Base-by-base conservation (phyloP, 1,284 basidiomycete species). In the Puccinia coronata region DNA sequence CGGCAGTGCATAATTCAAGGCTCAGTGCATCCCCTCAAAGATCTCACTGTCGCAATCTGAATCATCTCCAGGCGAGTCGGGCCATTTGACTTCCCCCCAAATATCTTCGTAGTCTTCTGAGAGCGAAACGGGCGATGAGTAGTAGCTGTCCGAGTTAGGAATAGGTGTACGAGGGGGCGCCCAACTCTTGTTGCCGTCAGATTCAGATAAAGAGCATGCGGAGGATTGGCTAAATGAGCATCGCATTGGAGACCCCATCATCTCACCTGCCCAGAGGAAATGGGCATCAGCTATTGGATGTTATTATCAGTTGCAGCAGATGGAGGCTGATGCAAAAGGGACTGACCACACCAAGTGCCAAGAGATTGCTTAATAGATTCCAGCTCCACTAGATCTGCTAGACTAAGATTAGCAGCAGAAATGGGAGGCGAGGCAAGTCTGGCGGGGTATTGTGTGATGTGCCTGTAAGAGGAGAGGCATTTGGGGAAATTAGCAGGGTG, bases 321-420 rank as follows among this genome's bases (percentile, higher is more conserved):
- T n/a, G n/a, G n/a, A n/a, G n/a, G n/a, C n/a, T 51, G 23, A 14
- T 51, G 11, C 8, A 20, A 4, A 51, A 20, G 49, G 49, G 28
- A 43, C 76, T 57, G 1, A 79, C 76, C 76, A 71, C 76, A 79
- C 76, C 76, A 79, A 16, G 76, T 79, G 53, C 76, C 76, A 31
- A 79, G 76, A 14, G 76, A 79, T 59, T 79, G 76, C 39, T 79
- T 79, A 14, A 79, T 79, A 36, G 76, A 34, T 47, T 79, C 76
- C 23, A 79, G 51, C 61, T 79, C 76, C 0, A 79, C 65, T 41
- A 79, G 49, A 53, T 79, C 76, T 39, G 76, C 76, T 12, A 79
- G 55, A 69, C 49, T 79, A 20, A 79, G 61, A n/a, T 70, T 79
- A 2, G 63, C 76, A 0, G 76, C 76, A 28, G 76, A 79, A 39